These are phyloP conservation scores for Aspergillus floridensis DNA, from an alignment of 2,329 filamentous ascomycete genomes.

Conservation along the genomic window DNA sequence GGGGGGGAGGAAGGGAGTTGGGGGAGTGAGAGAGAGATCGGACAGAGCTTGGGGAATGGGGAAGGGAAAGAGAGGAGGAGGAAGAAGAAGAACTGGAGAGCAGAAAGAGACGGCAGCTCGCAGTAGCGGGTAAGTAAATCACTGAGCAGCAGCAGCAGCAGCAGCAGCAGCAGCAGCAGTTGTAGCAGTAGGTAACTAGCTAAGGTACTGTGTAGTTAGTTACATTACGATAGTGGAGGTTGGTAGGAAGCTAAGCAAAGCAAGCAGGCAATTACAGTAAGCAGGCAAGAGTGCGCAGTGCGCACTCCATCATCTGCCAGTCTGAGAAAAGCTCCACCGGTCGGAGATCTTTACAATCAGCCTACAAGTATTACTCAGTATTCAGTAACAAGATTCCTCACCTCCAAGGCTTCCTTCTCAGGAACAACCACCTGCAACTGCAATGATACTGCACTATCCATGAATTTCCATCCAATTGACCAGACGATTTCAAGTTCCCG, in stretches of 20 bases:
- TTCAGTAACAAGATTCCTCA: no score
- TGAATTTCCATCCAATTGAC: no score
- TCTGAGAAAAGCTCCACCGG: background rate
- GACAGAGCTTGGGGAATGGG: background rate
- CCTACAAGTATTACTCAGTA: background rate
- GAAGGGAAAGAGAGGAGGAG: background rate
- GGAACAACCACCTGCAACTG: no score
- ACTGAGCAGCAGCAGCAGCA: conserved; percentile 1
- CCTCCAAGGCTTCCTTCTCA: no score
- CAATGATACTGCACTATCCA: no score
- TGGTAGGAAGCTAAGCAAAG: no score
- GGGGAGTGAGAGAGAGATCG: background rate
- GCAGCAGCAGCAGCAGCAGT: background rate
- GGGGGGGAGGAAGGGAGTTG: background rate
- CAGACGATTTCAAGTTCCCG: no score
- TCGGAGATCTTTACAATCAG: background rate
- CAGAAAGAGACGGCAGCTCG: background rate
- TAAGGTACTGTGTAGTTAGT: no score
- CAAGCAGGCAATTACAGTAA: background rate
- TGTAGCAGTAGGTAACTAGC: no score
- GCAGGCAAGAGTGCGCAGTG: background rate
- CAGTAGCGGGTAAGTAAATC: background rate
- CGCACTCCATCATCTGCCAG: background rate
- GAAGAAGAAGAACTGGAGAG: conserved; percentile 4
- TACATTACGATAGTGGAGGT: no score